Evolutionary conservation across 2,329 filamentous ascomycete genomes (phyloP).

Genomic region (Cryphonectria nitschkei): DNA sequence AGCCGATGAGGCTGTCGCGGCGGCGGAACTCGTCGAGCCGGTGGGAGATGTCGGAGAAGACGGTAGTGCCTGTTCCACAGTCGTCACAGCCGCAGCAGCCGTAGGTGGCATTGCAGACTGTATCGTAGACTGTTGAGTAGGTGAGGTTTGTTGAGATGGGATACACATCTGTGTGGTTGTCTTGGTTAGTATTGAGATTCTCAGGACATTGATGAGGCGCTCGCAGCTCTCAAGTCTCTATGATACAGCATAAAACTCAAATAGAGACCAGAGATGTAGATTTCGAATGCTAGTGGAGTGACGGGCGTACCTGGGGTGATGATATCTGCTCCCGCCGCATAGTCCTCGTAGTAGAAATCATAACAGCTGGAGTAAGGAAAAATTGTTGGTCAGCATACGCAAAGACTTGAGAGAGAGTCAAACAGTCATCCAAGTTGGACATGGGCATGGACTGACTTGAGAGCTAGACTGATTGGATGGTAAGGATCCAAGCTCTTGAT

Average conservation of each 20-base stretch:
- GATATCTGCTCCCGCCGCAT: conserved; percentile 54
- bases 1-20: conserved; percentile 46
- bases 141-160: conserved; percentile 52
- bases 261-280: not conserved
- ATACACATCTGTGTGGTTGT: conserved; percentile 49
- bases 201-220: not conserved
- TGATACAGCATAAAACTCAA: not conserved
- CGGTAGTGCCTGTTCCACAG: conserved; percentile 41
- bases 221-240: not conserved
- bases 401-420: not conserved
- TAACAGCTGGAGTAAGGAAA: conserved; percentile 40
- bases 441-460: conserved; percentile 40
- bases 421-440: too few species aligned
- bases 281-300: not conserved
- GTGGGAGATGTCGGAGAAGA: conserved; percentile 47
- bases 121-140: conserved; percentile 49
- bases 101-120: conserved; percentile 53
- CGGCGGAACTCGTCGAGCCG: conserved; percentile 46
- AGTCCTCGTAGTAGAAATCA: conserved; percentile 56
- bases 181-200: not conserved
- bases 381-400: not conserved
- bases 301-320: conserved; percentile 35
- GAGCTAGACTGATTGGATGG: conserved; percentile 53
- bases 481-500: conserved; percentile 53
- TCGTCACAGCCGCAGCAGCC: conserved; percentile 58